Conservation (phyloP, 768 basidiomycete species). For the Suillus plorans region DNA sequence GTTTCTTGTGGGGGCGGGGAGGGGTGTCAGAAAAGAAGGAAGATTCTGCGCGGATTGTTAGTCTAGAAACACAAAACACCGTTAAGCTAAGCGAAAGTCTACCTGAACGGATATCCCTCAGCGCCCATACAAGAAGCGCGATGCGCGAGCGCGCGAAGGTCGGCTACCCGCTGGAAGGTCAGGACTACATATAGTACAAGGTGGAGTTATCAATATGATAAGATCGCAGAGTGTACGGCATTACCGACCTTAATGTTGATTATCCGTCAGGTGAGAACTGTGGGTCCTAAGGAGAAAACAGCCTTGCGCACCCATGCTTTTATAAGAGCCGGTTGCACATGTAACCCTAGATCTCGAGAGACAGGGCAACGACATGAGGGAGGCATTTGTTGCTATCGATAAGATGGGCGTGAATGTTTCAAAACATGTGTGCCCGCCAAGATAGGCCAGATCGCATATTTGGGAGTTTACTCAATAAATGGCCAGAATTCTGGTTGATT, state of each 20-base stretch:
- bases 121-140: constrained; percentile 71
- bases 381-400: constrained; percentile 27
- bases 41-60: constrained; percentile 17
- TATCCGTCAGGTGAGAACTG: constrained; percentile 30
- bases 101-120: constrained; percentile 58
- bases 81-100: constrained; percentile 13
- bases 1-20: constrained; percentile 69
- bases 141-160: constrained; percentile 60
- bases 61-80: neutral
- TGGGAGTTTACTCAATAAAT: constrained; percentile 21
- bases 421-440: constrained; percentile 17
- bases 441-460: constrained; percentile 15
- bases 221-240: constrained; percentile 19
- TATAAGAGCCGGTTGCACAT: constrained; percentile 26
- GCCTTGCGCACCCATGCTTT: constrained; percentile 22
- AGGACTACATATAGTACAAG: constrained; percentile 17
- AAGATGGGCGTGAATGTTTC: constrained; percentile 26
- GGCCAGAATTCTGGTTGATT: constrained; percentile 21
- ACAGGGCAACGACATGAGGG: constrained; percentile 18
- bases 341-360: constrained; percentile 22
- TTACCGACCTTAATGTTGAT: constrained; percentile 29
- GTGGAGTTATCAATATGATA: constrained; percentile 15
- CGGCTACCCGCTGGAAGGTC: constrained; percentile 44
- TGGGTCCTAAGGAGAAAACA: constrained; percentile 30
- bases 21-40: constrained; percentile 48